Evolutionary conservation across 1,139 yeast species (phyloP).

Genomic region (Kluyveromyces sp.): DNA sequence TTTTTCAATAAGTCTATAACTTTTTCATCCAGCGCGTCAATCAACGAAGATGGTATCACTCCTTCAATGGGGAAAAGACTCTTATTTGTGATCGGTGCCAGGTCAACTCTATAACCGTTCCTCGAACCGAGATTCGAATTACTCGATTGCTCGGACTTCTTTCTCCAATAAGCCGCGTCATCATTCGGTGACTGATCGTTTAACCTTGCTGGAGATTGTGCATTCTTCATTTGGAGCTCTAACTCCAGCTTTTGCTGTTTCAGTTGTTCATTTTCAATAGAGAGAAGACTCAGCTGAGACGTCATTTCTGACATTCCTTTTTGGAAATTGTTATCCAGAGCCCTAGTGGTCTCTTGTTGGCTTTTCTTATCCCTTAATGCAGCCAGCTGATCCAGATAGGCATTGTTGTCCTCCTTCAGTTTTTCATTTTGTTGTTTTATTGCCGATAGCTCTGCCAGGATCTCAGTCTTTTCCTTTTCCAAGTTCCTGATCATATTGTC

Average conservation of each 20-base stretch:
- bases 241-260: constrained; percentile 29
- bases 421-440: constrained; percentile 18
- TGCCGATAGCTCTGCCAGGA: constrained; percentile 22
- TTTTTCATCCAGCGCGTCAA: constrained; percentile 40
- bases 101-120: not conserved
- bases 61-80: constrained; percentile 38
- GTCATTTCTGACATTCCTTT: constrained; percentile 22
- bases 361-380: constrained; percentile 13
- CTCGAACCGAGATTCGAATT: not conserved
- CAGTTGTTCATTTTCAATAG: constrained; percentile 31
- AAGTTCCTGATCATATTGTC: constrained; percentile 36
- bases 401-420: constrained; percentile 16
- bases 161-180: constrained; percentile 3
- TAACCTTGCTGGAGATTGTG: constrained; percentile 2
- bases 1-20: not conserved
- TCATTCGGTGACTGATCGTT: not conserved
- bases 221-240: constrained; percentile 24
- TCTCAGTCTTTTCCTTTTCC: constrained; percentile 26
- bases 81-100: constrained; percentile 5
- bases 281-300: constrained; percentile 23
- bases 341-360: constrained; percentile 8
- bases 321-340: constrained; percentile 15
- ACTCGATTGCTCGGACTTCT: not conserved
- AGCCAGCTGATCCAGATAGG: constrained; percentile 15
- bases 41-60: constrained; percentile 39